A percentile compares a stretch with the other conserved stretches of the same genome.
These are phyloP conservation scores for Aquilaria yunnanensis DNA, from an alignment of 345 rosid species.

Conservation along the genomic window DNA sequence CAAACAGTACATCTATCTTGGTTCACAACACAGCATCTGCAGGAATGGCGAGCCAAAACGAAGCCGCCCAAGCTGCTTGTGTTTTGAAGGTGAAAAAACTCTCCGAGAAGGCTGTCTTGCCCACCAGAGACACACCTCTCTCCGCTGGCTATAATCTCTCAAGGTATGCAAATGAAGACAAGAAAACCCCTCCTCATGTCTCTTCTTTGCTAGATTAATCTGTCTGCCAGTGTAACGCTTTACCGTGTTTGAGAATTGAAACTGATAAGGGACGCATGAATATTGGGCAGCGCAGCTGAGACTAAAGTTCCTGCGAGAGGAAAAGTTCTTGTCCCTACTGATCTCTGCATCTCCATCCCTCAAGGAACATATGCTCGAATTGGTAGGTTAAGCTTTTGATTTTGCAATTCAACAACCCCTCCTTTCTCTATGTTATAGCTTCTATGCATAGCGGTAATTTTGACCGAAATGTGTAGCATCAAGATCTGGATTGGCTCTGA, in stretches of 20 bases:
- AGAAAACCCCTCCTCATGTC: background rate
- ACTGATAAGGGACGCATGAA: too few relatives aligned
- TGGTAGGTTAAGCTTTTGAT: conserved; percentile 20
- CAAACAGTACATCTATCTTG: too few relatives aligned
- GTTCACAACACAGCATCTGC: too few relatives aligned
- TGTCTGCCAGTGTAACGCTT: background rate
- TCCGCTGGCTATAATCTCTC: conserved; percentile 78
- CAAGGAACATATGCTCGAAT: conserved; percentile 66
- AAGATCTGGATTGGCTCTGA: conserved; percentile 76
- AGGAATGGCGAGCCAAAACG: too few relatives aligned
- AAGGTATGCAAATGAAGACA: conserved; percentile 1
- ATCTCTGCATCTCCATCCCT: conserved; percentile 59
- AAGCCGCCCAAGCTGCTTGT: too few relatives aligned
- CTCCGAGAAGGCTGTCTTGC: conserved; percentile 60
- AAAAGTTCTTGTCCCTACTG: conserved; percentile 61
- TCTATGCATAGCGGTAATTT: background rate
- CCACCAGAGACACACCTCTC: conserved; percentile 53
- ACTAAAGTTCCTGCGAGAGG: conserved; percentile 69
- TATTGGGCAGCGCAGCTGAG: conserved; percentile 33
- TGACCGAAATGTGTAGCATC: conserved; percentile 27
- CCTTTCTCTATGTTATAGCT: background rate
- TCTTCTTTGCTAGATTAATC: background rate
- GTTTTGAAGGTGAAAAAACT: conserved; percentile 54
- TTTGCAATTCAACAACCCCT: background rate
- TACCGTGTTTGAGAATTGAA: too few relatives aligned